Evolutionary conservation across 2,329 filamentous ascomycete species (phyloP).

Genomic region (Xylariaceae sp.): DNA sequence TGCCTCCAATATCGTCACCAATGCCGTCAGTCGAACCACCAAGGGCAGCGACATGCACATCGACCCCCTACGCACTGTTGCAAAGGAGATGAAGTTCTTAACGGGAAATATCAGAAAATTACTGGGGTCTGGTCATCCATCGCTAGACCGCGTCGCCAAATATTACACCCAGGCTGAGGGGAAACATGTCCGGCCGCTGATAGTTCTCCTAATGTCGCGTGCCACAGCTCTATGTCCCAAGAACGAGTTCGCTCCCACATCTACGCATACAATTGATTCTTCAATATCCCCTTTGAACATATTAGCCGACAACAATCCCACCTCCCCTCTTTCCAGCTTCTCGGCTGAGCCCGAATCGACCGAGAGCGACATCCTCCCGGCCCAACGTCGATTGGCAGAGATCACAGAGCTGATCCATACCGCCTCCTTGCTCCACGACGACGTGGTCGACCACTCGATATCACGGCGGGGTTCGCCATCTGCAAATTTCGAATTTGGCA

Average conservation of each 20-base stretch:
- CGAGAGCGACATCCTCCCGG: constrained; percentile 75
- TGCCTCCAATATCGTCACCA: constrained; percentile 66
- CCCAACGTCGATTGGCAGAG: constrained; percentile 86
- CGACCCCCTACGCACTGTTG: constrained; percentile 84
- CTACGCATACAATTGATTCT: constrained; percentile 47
- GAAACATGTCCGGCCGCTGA: constrained; percentile 91
- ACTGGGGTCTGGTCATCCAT: constrained; percentile 90
- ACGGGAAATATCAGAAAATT: constrained; percentile 90
- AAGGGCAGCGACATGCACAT: constrained; percentile 68
- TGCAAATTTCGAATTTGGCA: constrained; percentile 92
- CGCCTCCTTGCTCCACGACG: constrained; percentile 92
- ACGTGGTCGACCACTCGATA: constrained; percentile 91
- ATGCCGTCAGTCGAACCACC: constrained; percentile 58
- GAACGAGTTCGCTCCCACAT: constrained; percentile 36
- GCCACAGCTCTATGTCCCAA: constrained; percentile 80
- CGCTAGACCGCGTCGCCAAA: constrained; percentile 90
- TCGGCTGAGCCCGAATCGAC: constrained; percentile 42
- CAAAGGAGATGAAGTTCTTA: constrained; percentile 94
- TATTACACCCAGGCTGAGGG: constrained; percentile 97
- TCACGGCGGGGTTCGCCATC: constrained; percentile 80
- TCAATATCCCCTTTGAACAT: constrained; percentile 52
- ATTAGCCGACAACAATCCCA: constrained; percentile 80
- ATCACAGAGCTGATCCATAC: constrained; percentile 98
- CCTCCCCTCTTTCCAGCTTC: constrained; percentile 51
- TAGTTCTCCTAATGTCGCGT: constrained; percentile 93